Evolutionary conservation across 495 filamentous ascomycete genomes (phyloP), one percentile per base, ranked within the genome.

Genomic region (Neurospora sp.): DNA sequence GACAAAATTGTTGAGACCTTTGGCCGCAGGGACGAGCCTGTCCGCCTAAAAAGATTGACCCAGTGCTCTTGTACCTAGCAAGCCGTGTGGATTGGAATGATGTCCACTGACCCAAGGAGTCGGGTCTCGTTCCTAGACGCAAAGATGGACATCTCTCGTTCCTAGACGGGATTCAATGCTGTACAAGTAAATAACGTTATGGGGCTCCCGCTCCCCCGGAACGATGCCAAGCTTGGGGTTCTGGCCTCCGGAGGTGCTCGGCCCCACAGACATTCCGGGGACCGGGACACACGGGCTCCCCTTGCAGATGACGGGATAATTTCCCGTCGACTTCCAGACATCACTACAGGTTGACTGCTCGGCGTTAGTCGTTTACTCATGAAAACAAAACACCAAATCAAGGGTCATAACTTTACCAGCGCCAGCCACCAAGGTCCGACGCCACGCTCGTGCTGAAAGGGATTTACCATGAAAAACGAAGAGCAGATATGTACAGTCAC

Each of bases 401-500:
- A 61, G 53, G 53, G 20, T 5, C 53, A 35, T 7, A 61, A 61
- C 6, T 35, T 18, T 18, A 61, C 53, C 14, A 61, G 53, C 53
- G 53, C 53, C 53, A 16, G 27, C 53, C 53, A 14, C 12, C 53
- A 61, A 35, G 53, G 53, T 22, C n/a, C 53, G 27, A 35, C 53
- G 53, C 53, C 14, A 35, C 3, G 53, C 53, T 37, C 27, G 27
- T 66, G 27, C 53, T 35, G 48, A 35, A 18, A 31, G 7, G 53
- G 53, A 66, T 66, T 66, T 69, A 76, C 68, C 71, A 72, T 71
- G 44, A 72, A 73, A 48, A 73, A 73, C 69, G 69, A 66, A 75
- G 70, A 61, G 72, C 44, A 73, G 16, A 71, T 75, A 78, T 77
- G 76, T 79, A 79, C 77, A 77, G 68, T 69, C 14, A 71, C 37